These are phyloP conservation scores for Magnaporthiopsis incrustans DNA, from an alignment of 2,329 filamentous ascomycete species.

Conservation along the genomic window DNA sequence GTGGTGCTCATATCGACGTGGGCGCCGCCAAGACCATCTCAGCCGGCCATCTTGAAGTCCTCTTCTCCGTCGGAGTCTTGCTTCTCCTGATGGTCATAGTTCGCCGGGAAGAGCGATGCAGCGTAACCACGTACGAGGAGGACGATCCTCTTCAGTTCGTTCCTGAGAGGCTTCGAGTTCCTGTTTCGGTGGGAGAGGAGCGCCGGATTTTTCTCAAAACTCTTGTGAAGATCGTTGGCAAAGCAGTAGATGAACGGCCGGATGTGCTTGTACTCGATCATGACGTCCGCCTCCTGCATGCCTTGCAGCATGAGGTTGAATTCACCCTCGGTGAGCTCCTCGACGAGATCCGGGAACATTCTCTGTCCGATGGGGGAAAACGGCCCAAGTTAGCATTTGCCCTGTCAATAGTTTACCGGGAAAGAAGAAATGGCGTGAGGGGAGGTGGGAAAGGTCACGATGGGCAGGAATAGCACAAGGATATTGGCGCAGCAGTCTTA, in stretches of 20 bases:
- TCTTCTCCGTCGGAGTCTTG: neutral
- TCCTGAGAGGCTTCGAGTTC: neutral
- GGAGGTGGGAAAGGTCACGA: neutral
- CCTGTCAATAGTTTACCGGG: too few species aligned
- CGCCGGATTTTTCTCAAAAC: neutral
- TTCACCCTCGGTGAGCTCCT: neutral
- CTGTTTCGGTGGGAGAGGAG: neutral
- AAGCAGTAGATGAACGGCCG: conserved; percentile 2
- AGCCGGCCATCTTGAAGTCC: too few species aligned
- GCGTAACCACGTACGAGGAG: too few species aligned
- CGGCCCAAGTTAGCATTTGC: neutral
- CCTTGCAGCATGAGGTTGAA: conserved; percentile 1
- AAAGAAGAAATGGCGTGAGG: too few species aligned
- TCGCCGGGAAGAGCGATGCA: neutral
- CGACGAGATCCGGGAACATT: neutral
- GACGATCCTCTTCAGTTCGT: neutral
- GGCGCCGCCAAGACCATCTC: too few species aligned
- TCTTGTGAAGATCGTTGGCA: neutral
- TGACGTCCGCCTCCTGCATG: neutral
- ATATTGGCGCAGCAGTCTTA: neutral
- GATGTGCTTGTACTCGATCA: neutral
- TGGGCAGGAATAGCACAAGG: neutral
- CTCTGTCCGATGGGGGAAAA: neutral
- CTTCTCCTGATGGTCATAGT: neutral
- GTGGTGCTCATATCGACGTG: too few species aligned